Evolutionary conservation across 2,329 filamentous ascomycete genomes (phyloP), one percentile per base, ranked within the genome.

Genomic region (Fusarium sublunatum): DNA sequence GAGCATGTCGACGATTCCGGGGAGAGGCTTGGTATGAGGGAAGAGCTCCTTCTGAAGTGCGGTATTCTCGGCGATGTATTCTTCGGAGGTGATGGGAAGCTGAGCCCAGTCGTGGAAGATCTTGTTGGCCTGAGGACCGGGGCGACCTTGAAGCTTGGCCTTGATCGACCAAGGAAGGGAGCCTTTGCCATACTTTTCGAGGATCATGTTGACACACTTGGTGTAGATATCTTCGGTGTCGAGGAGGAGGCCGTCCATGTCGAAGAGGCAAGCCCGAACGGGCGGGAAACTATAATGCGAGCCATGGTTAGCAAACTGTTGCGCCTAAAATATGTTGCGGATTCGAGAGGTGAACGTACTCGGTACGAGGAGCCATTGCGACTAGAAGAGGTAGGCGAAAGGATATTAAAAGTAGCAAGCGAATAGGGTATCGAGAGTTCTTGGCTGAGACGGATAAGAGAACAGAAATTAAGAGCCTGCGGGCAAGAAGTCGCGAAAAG

Each of bases 241-340:
- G 74, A 99, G 91, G 19, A 99, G 86, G 32, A 99, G 89, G 59
- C 95, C 95, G 77, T 99, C 95, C 93, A 98, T 97, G 82, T 99
- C 95, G 76, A 99, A 98, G 65, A 99, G 88, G 77, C 93, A 97
- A 68, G 94, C 95, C 69, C 93, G 86, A 57, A 98, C 84, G 42
- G 90, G 88, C 19, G 91, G 90, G 76, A 93, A 88, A 74, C 90
- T 92, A 2, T 15, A 29, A 25, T 8, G n/a, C 9, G 12, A 40
- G 10, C 13, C 32, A 35, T 70, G 15, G 51, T 70, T 40, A 65
- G 61, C 13, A 35, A 15, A 11, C 7, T 22, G 10, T 6, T 39
- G 13, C 5, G 4, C 25, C 19, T 25, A 8, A 4, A 26, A 31
- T 49, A 11, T 22, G 22, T 35, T 25, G 22, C 13, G 8, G 7